Evolutionary conservation across 306 rosid genomes (phyloP).

Genomic region (Inga oerstediana): DNA sequence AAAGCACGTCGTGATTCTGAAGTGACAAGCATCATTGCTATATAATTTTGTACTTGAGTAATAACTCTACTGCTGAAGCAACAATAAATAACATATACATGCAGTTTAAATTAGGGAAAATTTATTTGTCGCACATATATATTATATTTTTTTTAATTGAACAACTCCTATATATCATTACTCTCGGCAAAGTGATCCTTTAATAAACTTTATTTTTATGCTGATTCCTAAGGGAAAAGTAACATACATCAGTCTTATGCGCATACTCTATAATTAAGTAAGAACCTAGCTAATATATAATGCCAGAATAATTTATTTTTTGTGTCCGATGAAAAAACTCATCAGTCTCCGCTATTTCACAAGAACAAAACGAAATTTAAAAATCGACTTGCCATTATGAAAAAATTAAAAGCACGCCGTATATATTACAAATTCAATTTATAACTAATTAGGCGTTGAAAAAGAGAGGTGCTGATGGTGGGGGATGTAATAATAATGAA

Average conservation of each 20-base stretch:
- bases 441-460: constrained; percentile 23
- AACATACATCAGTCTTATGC: background rate
- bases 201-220: background rate
- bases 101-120: background rate
- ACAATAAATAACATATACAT: background rate
- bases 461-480: background rate
- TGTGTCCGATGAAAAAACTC: background rate
- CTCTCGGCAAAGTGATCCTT: background rate
- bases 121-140: background rate
- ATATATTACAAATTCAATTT: background rate
- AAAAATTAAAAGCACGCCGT: too few relatives aligned
- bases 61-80: background rate
- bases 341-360: background rate
- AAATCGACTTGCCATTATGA: background rate
- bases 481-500: background rate
- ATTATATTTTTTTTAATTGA: background rate
- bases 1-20: background rate
- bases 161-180: background rate
- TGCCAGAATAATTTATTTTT: background rate
- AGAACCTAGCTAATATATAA: background rate
- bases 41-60: background rate
- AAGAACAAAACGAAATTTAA: too few relatives aligned
- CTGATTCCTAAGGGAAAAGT: background rate
- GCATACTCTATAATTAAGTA: too few relatives aligned
- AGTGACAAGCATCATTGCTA: background rate